Evolutionary conservation across 73 alveolate species (phyloP).

Genomic region (Paramecium primaurelia): DNA sequence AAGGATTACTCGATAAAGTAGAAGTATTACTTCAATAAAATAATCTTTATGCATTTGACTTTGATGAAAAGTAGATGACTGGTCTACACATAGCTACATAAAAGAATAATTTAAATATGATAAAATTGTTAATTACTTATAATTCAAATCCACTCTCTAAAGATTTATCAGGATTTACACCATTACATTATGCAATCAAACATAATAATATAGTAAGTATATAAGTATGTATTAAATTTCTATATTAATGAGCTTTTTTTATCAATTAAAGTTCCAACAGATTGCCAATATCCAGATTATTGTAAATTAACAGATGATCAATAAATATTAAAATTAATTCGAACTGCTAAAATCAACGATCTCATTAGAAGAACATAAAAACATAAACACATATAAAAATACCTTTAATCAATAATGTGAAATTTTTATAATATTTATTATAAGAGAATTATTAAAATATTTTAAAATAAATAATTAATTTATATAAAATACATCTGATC

Average conservation of each 20-base stretch:
- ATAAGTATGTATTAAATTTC: not conserved
- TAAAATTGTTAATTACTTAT: not conserved
- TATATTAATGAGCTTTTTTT: not conserved
- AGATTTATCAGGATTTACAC: not conserved
- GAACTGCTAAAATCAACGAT: not conserved
- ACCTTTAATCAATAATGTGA: not conserved
- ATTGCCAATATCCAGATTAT: not conserved
- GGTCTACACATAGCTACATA: not conserved
- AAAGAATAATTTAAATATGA: not conserved
- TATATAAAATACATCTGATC: too few relatives aligned
- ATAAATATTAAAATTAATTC: not conserved
- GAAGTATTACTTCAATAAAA: not conserved
- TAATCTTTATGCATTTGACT: not conserved
- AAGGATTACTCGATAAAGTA: not conserved
- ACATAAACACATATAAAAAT: not conserved
- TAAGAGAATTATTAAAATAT: not conserved
- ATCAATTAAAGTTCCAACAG: not conserved
- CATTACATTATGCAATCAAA: not conserved
- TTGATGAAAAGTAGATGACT: conserved; percentile 14
- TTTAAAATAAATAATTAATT: too few relatives aligned
- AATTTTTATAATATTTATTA: not conserved
- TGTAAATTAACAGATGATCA: not conserved
- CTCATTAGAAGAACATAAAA: not conserved
- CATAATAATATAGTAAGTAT: not conserved
- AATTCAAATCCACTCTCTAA: not conserved